These are phyloP conservation scores for Enteropsectra breve DNA, from an alignment of 371 early-diverging fungal species.

Conservation along the genomic window DNA sequence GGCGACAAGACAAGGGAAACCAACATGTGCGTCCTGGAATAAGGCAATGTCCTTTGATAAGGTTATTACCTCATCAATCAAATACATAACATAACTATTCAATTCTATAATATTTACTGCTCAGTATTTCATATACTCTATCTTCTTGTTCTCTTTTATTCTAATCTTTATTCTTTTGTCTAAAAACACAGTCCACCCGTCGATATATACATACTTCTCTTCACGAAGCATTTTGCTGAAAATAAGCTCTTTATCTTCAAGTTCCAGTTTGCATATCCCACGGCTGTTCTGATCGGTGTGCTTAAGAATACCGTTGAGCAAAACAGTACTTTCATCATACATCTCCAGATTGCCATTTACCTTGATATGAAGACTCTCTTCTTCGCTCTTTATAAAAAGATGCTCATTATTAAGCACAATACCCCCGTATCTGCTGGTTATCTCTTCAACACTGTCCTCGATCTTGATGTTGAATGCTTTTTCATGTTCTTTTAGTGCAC, in stretches of 20 bases:
- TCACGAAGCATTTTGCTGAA: not conserved
- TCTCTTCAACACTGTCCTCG: slow-evolving; percentile 11
- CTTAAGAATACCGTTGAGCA: not conserved
- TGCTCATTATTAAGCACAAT: slow-evolving; percentile 9
- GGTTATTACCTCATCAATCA: too few relatives aligned
- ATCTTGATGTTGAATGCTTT: slow-evolving; percentile 18
- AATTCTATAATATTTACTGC: too few relatives aligned
- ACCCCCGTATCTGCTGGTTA: not conserved
- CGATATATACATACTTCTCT: not conserved
- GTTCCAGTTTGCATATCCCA: not conserved
- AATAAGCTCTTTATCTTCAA: slow-evolving; percentile 1
- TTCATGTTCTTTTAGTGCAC: not conserved
- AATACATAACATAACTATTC: too few relatives aligned
- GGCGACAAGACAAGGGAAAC: too few relatives aligned
- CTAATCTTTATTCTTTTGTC: slow-evolving; percentile 6
- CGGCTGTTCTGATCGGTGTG: slow-evolving; percentile 6
- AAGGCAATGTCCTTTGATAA: too few relatives aligned
- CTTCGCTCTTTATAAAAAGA: not conserved
- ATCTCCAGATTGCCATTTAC: not conserved
- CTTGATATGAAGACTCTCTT: not conserved
- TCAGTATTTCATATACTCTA: too few relatives aligned
- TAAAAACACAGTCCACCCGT: slow-evolving; percentile 11
- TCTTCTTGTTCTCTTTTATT: not conserved
- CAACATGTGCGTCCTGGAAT: too few relatives aligned
- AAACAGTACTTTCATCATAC: not conserved